Conservation (phyloP, 202 grass and related monocot genomes). For the Carex arenaria region DNA sequence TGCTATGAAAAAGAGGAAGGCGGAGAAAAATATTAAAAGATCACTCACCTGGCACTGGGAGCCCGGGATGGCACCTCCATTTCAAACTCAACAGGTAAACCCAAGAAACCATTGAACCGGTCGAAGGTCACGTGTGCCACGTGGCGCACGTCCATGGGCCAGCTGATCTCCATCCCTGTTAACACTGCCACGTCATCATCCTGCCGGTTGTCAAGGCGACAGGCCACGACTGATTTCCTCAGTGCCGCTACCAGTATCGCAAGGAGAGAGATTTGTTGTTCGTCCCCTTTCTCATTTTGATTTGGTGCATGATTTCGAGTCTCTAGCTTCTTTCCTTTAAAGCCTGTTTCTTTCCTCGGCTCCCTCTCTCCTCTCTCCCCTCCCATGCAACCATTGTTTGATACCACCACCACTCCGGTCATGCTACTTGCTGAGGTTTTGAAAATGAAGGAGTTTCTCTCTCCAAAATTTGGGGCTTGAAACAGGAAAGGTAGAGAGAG, state of each 20-base stretch:
- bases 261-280: constrained; percentile 49
- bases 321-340: constrained; percentile 4
- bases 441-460: constrained; percentile 5
- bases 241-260: constrained; percentile 58
- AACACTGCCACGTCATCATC: constrained; percentile 10
- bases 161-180: constrained; percentile 76
- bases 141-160: constrained; percentile 81
- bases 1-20: background rate
- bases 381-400: constrained; percentile 67
- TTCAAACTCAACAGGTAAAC: constrained; percentile 91
- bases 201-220: constrained; percentile 54
- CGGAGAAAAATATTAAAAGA: background rate
- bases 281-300: constrained; percentile 35
- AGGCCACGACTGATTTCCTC: constrained; percentile 74
- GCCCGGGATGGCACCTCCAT: constrained; percentile 71
- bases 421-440: background rate
- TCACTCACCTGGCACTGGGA: constrained; percentile 66
- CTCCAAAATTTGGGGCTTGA: background rate
- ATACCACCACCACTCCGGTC: constrained; percentile 79
- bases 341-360: constrained; percentile 22
- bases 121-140: constrained; percentile 91
- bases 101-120: constrained; percentile 80
- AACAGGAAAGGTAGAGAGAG: background rate
- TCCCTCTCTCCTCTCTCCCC: constrained; percentile 14
- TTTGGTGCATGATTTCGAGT: background rate